These are phyloP conservation scores for Dendryphion nanum DNA, from an alignment of 2,329 filamentous ascomycete species.

Conservation along the genomic window DNA sequence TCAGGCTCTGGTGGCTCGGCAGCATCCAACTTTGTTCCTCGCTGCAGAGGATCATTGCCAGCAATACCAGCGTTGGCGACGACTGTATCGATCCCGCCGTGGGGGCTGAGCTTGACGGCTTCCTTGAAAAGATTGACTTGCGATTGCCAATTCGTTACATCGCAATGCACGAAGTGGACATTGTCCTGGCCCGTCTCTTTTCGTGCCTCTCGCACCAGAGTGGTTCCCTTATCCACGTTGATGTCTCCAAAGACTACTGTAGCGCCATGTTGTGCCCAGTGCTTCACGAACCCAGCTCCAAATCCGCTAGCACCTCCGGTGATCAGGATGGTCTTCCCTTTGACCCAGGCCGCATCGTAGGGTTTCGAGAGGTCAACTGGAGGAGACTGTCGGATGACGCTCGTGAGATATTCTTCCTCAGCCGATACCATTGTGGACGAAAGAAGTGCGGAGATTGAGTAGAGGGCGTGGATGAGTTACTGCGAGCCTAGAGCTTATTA, in stretches of 20 bases:
- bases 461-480: too few relatives aligned
- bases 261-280: slow-evolving; percentile 45
- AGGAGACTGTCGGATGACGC: slow-evolving; percentile 35
- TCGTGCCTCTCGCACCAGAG: slow-evolving; percentile 55
- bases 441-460: too few relatives aligned
- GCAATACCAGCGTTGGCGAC: slow-evolving; percentile 67
- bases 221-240: slow-evolving; percentile 53
- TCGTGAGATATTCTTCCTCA: slow-evolving; percentile 17
- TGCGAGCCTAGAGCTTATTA: too few relatives aligned
- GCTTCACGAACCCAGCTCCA: slow-evolving; percentile 37
- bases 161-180: slow-evolving; percentile 59
- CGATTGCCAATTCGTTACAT: slow-evolving; percentile 64
- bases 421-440: slow-evolving; percentile 22
- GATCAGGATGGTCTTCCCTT: slow-evolving; percentile 38
- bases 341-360: slow-evolving; percentile 38
- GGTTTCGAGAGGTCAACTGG: slow-evolving; percentile 36
- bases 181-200: slow-evolving; percentile 41
- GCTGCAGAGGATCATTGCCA: slow-evolving; percentile 47
- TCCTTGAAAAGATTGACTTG: slow-evolving; percentile 64
- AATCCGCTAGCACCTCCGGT: slow-evolving; percentile 42
- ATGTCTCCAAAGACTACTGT: slow-evolving; percentile 65
- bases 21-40: slow-evolving; percentile 44
- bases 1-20: slow-evolving; percentile 51
- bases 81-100: slow-evolving; percentile 60
- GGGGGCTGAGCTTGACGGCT: slow-evolving; percentile 54